Conservation (phyloP, 176 grass and related monocot species). For the Poa annua region DNA sequence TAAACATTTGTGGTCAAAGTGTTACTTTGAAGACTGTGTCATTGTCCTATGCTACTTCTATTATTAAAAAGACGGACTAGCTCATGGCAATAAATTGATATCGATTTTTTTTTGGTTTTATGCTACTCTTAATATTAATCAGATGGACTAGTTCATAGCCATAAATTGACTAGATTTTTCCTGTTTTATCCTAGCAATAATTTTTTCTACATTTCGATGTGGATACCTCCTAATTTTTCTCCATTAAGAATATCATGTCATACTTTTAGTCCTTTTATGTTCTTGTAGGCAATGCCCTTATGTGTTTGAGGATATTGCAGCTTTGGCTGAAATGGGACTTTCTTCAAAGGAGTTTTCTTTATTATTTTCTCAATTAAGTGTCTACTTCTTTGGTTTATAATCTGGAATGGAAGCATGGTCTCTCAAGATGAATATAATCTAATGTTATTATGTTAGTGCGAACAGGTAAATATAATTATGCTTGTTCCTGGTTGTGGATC, state of each 20-base stretch:
- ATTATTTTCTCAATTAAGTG: constrained; percentile 79
- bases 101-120: no score
- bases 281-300: constrained; percentile 80
- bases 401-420: constrained; percentile 14
- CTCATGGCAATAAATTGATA: no score
- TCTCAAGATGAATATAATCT: constrained; percentile 8
- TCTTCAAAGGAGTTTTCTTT: constrained; percentile 84
- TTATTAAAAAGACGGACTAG: no score
- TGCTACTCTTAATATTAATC: neutral
- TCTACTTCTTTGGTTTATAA: neutral
- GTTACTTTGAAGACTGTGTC: neutral
- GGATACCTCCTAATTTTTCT: constrained; percentile 14
- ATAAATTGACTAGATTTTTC: neutral
- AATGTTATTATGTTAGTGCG: neutral
- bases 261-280: constrained; percentile 15
- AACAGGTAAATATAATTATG: constrained; percentile 18
- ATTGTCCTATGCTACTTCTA: neutral
- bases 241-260: neutral
- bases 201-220: neutral
- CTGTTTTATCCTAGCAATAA: constrained; percentile 12
- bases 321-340: constrained; percentile 88
- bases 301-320: constrained; percentile 84
- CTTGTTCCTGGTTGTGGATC: constrained; percentile 5
- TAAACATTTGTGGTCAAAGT: neutral
- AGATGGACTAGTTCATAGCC: neutral